These are phyloP conservation scores for Aureobasidium sp. DNA, from an alignment of 2,329 filamentous ascomycete genomes.

Conservation along the genomic window DNA sequence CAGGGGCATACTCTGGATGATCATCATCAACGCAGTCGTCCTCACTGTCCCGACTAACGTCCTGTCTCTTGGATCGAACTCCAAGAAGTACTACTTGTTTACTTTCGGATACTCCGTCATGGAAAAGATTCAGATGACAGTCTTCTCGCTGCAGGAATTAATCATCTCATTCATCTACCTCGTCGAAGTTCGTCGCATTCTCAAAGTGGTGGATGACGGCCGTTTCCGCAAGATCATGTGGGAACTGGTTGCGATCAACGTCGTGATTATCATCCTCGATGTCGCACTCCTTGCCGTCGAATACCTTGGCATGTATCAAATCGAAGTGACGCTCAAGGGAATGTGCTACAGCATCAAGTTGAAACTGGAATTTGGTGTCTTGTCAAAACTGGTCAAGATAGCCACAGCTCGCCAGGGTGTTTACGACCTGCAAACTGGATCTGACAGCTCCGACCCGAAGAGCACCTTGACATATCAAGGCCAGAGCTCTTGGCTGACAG, in stretches of 20 bases:
- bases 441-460: not conserved
- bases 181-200: constrained; percentile 15
- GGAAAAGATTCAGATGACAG: constrained; percentile 38
- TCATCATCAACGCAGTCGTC: constrained; percentile 45
- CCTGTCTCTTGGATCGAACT: constrained; percentile 46
- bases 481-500: not conserved
- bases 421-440: not conserved
- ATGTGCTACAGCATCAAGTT: constrained; percentile 22
- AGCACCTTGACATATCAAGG: not conserved
- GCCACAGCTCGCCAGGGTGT: constrained; percentile 13
- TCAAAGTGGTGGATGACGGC: constrained; percentile 10
- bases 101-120: constrained; percentile 31
- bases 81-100: constrained; percentile 19
- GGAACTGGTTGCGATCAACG: constrained; percentile 29
- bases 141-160: constrained; percentile 34
- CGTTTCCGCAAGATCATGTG: constrained; percentile 23
- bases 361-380: constrained; percentile 22
- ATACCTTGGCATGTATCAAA: constrained; percentile 23
- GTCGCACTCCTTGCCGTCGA: constrained; percentile 27
- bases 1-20: constrained; percentile 46
- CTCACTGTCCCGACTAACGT: constrained; percentile 47
- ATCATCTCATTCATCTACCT: constrained; percentile 25
- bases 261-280: constrained; percentile 30
- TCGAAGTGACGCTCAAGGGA: constrained; percentile 31
- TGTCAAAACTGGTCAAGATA: constrained; percentile 19